Evolutionary conservation across 192 early-diverging fungal species (phyloP), one percentile per base, ranked within the genome.

Genomic region (Rhizophagus sp.): DNA sequence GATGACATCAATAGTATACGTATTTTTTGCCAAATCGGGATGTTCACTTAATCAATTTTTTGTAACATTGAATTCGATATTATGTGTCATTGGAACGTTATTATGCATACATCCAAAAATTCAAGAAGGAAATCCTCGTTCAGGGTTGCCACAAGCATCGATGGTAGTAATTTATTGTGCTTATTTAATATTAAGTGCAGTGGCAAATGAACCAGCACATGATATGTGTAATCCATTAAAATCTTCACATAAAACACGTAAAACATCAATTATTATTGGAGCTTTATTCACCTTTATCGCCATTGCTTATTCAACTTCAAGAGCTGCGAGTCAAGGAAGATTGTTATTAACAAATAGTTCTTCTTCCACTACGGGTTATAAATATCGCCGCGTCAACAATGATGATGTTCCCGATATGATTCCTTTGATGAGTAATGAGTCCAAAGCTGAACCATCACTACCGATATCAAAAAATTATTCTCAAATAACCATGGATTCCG

Each of bases 31-130:
- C 0, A 79, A 73, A n/a, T 81, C 86, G 44, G 89, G 89, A 22
- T 99, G 98, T 85, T 85, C 89, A 13, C 87, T 96, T 73, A 99
- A 99, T 85, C 94, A 97, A 85, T 95, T 97, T 80, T 97, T 97
- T 82, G 92, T 98, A 66, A 92, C 96, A 0, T 88, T 94, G 83
- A 99, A 99, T 83, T 84, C 96, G 68, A 85, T 98, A 24, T 78
- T 96, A n/a, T 93, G 91, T 73, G 70, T 95, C 44, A 67, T 90
- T 19, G 88, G 91, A 8, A 91, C 94, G 7, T 81, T 89, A 11
- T 24, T 94, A 0, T 90, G 94, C 2, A 86, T 99, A 33, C 81
- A 92, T 25, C 97, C 97, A 5, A 83, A 84, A 0, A 91, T 99
- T 4, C 97, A 98, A 83, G 95, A 97, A 80, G 92, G 89, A 4